Percentiles rank a stretch among this genome's conserved stretches.
Conservation (phyloP, 345 rosid genomes). For the Populus euphratica region DNA sequence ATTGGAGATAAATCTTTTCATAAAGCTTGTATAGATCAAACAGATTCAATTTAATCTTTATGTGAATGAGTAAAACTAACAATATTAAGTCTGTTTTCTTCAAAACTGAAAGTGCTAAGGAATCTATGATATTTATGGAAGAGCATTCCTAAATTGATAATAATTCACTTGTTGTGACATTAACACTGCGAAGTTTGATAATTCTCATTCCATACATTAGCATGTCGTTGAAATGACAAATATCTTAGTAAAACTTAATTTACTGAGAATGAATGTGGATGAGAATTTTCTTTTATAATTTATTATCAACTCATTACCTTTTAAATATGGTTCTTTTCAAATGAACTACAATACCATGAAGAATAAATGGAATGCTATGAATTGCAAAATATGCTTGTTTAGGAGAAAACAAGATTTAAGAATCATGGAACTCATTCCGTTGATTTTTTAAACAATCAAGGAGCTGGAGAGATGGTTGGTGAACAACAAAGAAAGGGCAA, state of each 20-base stretch:
- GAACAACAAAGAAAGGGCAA: background rate
- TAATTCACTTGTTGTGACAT: background rate
- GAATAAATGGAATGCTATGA: conserved; percentile 15
- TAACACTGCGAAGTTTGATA: background rate
- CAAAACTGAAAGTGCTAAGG: background rate
- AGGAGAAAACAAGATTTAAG: background rate
- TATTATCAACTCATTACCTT: conserved; percentile 17
- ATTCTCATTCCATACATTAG: conserved; percentile 1
- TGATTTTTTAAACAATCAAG: background rate
- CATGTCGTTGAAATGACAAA: conserved; percentile 9
- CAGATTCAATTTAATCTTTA: background rate
- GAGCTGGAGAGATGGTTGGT: background rate
- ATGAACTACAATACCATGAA: conserved; percentile 19
- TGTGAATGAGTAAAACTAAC: background rate
- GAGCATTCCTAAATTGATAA: background rate
- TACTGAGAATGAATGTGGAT: conserved; percentile 9
- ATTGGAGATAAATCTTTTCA: background rate
- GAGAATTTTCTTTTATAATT: conserved; percentile 7
- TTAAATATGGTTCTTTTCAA: conserved; percentile 20
- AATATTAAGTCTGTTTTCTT: background rate
- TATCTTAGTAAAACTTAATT: background rate
- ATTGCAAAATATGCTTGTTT: conserved; percentile 7
- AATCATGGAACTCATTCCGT: background rate
- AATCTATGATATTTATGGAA: background rate
- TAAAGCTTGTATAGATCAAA: background rate